These are phyloP conservation scores for Amanita rubescens DNA, from an alignment of 768 basidiomycete genomes.

Conservation along the genomic window DNA sequence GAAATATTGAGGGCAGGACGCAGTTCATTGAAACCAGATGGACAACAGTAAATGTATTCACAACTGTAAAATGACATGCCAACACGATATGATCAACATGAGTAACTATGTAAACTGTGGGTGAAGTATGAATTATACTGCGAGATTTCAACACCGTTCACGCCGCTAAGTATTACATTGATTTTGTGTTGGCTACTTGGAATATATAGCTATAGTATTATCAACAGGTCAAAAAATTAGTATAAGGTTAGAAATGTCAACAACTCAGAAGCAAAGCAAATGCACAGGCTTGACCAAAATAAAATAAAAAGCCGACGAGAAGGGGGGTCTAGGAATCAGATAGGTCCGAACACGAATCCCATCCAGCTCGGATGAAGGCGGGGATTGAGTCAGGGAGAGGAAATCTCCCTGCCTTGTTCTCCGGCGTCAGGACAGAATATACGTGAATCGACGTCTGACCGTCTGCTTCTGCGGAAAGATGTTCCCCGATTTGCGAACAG, in stretches of 20 bases:
- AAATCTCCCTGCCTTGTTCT: constrained; percentile 31
- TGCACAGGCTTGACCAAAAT: neutral
- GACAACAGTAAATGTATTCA: constrained; percentile 31
- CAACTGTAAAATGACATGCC: neutral
- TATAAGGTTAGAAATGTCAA: neutral
- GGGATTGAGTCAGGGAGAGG: constrained; percentile 35
- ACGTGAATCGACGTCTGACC: constrained; percentile 8
- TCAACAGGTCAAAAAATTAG: neutral
- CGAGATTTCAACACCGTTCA: neutral
- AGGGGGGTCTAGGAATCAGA: constrained; percentile 24
- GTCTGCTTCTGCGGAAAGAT: neutral
- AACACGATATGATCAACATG: neutral
- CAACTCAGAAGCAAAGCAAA: constrained; percentile 4
- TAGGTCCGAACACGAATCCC: constrained; percentile 45
- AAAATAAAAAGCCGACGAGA: too few species aligned
- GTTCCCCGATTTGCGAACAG: neutral
- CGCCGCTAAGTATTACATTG: constrained; percentile 5
- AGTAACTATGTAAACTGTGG: too few species aligned
- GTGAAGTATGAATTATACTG: neutral
- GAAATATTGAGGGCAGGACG: constrained; percentile 90
- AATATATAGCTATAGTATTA: constrained; percentile 8
- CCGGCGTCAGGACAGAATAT: constrained; percentile 11
- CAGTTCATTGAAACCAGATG: constrained; percentile 80
- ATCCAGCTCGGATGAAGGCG: constrained; percentile 47
- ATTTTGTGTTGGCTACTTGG: neutral